Evolutionary conservation across 257 asterid species (phyloP), one percentile per base, ranked within the genome.

Genomic region (Thymus mandschuricus): DNA sequence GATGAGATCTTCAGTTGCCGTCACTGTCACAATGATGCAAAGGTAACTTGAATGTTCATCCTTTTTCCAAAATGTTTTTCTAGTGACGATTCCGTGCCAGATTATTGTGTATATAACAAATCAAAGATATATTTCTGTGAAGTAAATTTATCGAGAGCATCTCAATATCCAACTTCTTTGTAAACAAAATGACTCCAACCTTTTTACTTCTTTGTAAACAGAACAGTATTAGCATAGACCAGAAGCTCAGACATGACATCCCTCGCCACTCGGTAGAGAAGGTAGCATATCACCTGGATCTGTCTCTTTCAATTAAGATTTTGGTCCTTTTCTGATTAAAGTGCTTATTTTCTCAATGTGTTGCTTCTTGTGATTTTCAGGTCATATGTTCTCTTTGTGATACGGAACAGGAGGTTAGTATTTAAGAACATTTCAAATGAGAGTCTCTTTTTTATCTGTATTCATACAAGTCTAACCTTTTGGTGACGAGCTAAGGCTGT

Each of bases 21-120:
- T 56, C 97, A 92, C 81, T 92, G 98, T 77, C 98, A 92, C 82
- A 90, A 92, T n/a, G 97, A 92, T 51, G 89, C 88, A 65, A 86
- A 88, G 88, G 98, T 88, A 75, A 71, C 67, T 58, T 63, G 46
- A 31, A 8, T 60, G 30, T 74, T 48, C 3, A 46, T 66, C 68
- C 52, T 27, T 12, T 62, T 50, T 21, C 21, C 21, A 21, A 21
- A 21, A 21, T 21, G 21, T 21, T 21, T 21, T 21, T 21, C 21
- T 21, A 21, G 21, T 21, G 21, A 21, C 21, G 21, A 21, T 21
- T 21, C 21, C 21, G 21, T 21, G 21, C 21, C 21, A 21, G 21
- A 21, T 21, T 21, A 21, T 21, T 21, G 21, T 21, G 21, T 21
- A 21, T 21, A 21, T 21, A 21, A 21, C 21, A 21, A 21, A 21